These are phyloP conservation scores for Papilionanthe hybrid DNA, from an alignment of 116 monocot genomes.

Conservation along the genomic window DNA sequence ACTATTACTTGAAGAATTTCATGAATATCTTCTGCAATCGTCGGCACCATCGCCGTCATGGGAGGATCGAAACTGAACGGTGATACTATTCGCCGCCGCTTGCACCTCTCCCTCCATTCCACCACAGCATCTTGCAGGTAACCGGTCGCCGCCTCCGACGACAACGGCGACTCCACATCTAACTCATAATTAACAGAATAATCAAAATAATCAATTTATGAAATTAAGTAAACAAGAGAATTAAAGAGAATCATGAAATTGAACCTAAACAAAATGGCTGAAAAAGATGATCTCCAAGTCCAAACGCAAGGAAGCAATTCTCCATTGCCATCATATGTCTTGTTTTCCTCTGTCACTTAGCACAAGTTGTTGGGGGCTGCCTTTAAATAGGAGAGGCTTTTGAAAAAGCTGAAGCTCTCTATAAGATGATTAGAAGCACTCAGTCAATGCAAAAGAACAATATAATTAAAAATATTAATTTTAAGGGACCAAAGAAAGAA, in stretches of 20 bases:
- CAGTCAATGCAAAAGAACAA: constrained; percentile 19
- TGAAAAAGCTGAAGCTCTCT: constrained; percentile 1
- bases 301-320: constrained; percentile 25
- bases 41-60: not conserved
- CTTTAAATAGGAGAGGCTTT: constrained; percentile 38
- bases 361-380: not conserved
- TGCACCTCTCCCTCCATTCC: constrained; percentile 39
- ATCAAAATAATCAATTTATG: not conserved
- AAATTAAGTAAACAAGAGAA: not conserved
- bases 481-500: not conserved
- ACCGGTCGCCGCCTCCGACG: constrained; percentile 47
- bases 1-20: constrained; percentile 21
- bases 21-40: constrained; percentile 26
- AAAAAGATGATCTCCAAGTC: constrained; percentile 15
- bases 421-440: constrained; percentile 18
- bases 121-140: constrained; percentile 65
- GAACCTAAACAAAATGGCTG: constrained; percentile 12
- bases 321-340: constrained; percentile 41
- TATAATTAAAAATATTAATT: constrained; percentile 2
- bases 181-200: not conserved
- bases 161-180: constrained; percentile 22
- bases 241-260: not conserved
- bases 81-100: constrained; percentile 23
- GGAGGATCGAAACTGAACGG: not conserved
- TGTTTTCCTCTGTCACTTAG: not conserved